Base-by-base conservation (phyloP, 2,329 filamentous ascomycete species). In the Macrophomina pseudophaseolina region DNA sequence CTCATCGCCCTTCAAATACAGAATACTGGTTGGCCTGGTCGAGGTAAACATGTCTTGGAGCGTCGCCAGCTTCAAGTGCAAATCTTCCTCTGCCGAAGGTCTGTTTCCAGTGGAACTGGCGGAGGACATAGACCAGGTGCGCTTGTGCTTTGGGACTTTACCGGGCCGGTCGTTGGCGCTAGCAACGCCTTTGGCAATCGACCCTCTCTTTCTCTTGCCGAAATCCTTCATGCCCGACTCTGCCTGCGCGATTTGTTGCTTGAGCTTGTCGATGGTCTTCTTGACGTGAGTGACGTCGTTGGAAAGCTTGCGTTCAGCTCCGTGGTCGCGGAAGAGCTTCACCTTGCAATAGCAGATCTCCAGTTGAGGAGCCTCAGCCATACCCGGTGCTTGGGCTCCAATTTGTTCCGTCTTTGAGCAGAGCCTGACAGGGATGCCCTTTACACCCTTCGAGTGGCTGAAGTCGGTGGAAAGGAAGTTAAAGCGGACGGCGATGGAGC, bases 381-480 rank as follows among this genome's bases (percentile, higher is more conserved):
- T 84, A 16, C 83, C 80, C 6, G 65, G 48, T 23, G 65, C 65
- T 28, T 66, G 56, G 32, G 30, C 40, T 0, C 85, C 80, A 1
- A 94, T 68, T 11, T 89, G 79, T 70, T 91, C 90, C 0, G 95
- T 98, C 80, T 98, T 98, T 14, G 94, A 89, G 78, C 94, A 98
- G 0, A 98, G 85, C 65, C 95, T 85, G 4, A 99, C 94, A 0
- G 95, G 94, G 70, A 98, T 97, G 42, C 95, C 95, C 80, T 98
- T 99, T 58, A 99, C 95, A 53, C 95, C 95, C 76, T 99, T 99
- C 9, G 95, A 98, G 75, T 98, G 95, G 78, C 94, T 98, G 76
- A 98, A 99, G 76, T 99, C 95, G 8, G 95, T 99, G 0, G 95
- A 99, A 0, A 99, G 84, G 75, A 99, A 99, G 80, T 99, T 99